Evolutionary conservation across 495 filamentous ascomycete genomes (phyloP), one percentile per base, ranked within the genome.

Genomic region (Penicillium canescens): DNA sequence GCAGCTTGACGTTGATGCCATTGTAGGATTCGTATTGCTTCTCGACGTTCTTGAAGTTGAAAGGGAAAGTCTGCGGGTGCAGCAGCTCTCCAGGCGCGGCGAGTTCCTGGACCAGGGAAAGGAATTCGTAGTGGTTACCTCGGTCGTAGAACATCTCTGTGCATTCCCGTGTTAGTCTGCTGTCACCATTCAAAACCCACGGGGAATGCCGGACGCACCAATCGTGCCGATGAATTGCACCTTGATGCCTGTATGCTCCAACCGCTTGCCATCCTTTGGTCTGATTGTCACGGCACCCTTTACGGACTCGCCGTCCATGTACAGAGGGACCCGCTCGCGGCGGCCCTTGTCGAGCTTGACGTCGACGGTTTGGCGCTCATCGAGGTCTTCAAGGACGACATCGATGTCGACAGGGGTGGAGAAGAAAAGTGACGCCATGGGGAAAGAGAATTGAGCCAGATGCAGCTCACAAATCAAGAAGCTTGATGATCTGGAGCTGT

Each of bases 11-110:
- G 68, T 99, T 99, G 82, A 99, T 99, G 63, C 94, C 94, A 74
- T 96, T 96, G 81, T 99, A 99, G 54, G 92, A 96, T 73, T 99
- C 94, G 79, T 99, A 99, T 70, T 96, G 92, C 78, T 99, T 99
- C 81, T 99, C 94, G 60, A 99, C 90, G 71, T 98, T 98, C 74
- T 98, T 99, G 83, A 99, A 99, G 76, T 97, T 96, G 84, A 99
- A 99, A 52, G 95, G 90, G 78, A 96, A 97, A 38, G 92, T 96
- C 75, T 98, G 95, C 33, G 94, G 95, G 74, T 99, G 94, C 60
- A 98, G 92, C 48, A 99, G 86, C 73, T 99, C 94, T 63, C 94
- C 95, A 2, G 94, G 94, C 18, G 92, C 91, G 9, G 94, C 94
- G 24, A 99, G 84, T 70, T 99, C 94, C 68, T 97, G 94, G 49